Evolutionary conservation across 202 grass and related monocot genomes (phyloP), one percentile per base, ranked within the genome.

Genomic region (Eragrostis tef): DNA sequence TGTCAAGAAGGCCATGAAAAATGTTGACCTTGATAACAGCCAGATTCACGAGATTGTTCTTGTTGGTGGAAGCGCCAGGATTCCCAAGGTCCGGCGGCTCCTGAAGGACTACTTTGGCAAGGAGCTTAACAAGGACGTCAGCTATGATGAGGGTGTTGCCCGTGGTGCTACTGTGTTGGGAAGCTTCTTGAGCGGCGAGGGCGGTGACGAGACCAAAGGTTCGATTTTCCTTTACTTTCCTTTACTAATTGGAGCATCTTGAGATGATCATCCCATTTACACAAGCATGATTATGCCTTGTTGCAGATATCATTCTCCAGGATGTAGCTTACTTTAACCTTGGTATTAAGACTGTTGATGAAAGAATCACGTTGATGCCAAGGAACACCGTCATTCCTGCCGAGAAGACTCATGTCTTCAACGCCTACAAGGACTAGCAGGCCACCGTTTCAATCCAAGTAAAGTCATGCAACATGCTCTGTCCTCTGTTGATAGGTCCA

Each of bases 61-160:
- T 69, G 89, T 92, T 16, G 91, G 94, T 73, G 94, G 94, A n/a
- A 94, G 89, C 79, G 92, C 94, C 64, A 90, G 94, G 86, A 97
- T 97, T 71, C 89, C 89, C 39, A 97, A 97, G 88, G 91, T 97
- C 67, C 94, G 90, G 59, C 87, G 92, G 86, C 88, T 97, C 41
- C 62, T 91, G 26, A 81, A 59, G 86, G 95, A 98, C 51, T 98
- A 93, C 64, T 98, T 97, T 1, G 92, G 95, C 64, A 98, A 94
- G 81, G 88, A 93, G 75, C 90, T 91, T 36, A 94, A 57, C 88
- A 94, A 91, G 82, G 89, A 86, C 77, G 84, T 93, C 15, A 93
- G 91, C 87, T 88, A 84, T 66, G 92, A 98, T 47, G 95, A 94
- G 70, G 95, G 92, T 45, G 92, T 94, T 74, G 92, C 86, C 20